Base-by-base conservation (phyloP, 169 alveolate species). In the Eimeria acervulina region DNA sequence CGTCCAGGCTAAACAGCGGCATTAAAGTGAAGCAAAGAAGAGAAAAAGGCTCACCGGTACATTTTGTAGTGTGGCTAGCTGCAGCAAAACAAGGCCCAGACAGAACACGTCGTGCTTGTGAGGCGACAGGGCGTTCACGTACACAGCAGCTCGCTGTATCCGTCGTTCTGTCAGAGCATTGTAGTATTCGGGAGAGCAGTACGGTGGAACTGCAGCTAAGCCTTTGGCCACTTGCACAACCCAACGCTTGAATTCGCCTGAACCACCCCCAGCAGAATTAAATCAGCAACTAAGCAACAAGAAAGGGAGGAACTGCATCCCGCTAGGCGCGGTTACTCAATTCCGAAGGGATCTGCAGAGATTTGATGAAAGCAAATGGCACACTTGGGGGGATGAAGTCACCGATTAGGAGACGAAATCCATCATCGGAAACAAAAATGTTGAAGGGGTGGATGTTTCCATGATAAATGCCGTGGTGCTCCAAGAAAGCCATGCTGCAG, bases 211-310 rank as follows among this genome's bases (percentile, higher is more conserved):
- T 21, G 66, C 76, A 21, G 94, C 72, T 70, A 93, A 44, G 26
- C 88, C 76, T 55, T 93, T 93, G 31, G 96, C 96, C 93, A 93
- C 80, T 74, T 83, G 61, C 42, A 93, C 94, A 33, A 93, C 68
- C 96, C 96, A 93, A 47, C 96, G 96, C 89, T 81, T 93, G 78
- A 93, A 93, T 59, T 93, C 96, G 78, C 93, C 96, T 93, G 66
- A 8, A 42, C 15, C 47, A n/a, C 1, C 85, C 13, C 55, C 59
- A 83, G 63, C 72, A 33, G 1, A 15, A 44, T 4, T 83, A 28
- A 26, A 52, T 17, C 28, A 28, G 23, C 74, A 33, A 1, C 81
- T 70, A 1, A 19, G 63, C 28, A 33, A 13, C 91, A 47, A 15
- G 91, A 47, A 28, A 28, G 15, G n/a, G 74, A 33, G 88, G 88